Conservation (phyloP, 768 basidiomycete species). For the Polyporus arcularius region DNA sequence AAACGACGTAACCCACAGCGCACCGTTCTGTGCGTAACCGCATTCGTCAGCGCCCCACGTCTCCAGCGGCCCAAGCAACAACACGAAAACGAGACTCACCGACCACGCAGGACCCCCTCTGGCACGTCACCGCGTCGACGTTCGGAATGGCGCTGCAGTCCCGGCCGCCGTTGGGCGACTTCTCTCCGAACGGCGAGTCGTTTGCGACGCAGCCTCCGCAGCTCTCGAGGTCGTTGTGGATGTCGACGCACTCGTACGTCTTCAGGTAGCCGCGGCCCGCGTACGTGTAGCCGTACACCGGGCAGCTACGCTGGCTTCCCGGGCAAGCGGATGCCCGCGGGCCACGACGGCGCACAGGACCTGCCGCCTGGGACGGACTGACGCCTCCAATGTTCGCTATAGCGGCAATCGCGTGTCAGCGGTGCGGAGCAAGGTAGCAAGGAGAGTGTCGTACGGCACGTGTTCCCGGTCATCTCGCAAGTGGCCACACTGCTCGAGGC, state of each 20-base stretch:
- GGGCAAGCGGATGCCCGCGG: conserved; percentile 2
- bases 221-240: conserved; percentile 23
- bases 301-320: conserved; percentile 16
- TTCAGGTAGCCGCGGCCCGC: conserved; percentile 4
- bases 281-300: conserved; percentile 10
- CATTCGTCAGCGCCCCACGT: too few species aligned
- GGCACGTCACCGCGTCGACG: conserved; percentile 40
- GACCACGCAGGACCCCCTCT: conserved; percentile 37
- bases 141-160: conserved; percentile 47
- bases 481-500: conserved; percentile 14
- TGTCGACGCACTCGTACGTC: conserved; percentile 24
- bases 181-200: conserved; percentile 22
- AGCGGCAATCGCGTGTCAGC: background rate
- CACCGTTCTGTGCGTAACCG: too few species aligned
- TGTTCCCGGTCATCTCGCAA: conserved; percentile 11
- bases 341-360: background rate
- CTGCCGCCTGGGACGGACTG: conserved; percentile 5
- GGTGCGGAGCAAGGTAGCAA: background rate
- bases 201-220: conserved; percentile 27
- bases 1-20: too few species aligned
- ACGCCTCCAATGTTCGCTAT: conserved; percentile 6
- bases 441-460: conserved; percentile 19
- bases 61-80: too few species aligned
- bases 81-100: conserved; percentile 28
- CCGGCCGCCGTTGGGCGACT: conserved; percentile 33